phyloP scores from a whole-genome alignment of 257 asterid genomes.

The Ilex aquifolium region DNA sequence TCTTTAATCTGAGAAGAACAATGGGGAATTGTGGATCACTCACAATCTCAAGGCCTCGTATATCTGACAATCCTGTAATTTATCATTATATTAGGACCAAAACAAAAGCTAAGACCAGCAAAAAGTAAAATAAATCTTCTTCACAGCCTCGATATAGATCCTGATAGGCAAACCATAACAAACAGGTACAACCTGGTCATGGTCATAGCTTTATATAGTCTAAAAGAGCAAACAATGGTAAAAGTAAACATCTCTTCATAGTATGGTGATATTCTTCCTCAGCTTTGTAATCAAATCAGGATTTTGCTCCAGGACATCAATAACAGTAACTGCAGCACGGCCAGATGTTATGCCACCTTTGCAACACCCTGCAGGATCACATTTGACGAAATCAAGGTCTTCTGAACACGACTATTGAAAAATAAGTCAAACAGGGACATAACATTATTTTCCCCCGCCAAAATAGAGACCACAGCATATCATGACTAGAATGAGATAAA shows the following conservation, averaged over 20 bases:
- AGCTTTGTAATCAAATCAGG: conserved; percentile 63
- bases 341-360: too few relatives aligned
- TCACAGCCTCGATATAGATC: background rate
- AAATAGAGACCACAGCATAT: too few relatives aligned
- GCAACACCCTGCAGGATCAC: too few relatives aligned
- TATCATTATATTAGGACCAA: background rate
- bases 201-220: background rate
- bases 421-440: too few relatives aligned
- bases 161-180: background rate
- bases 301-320: conserved; percentile 68
- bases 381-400: too few relatives aligned
- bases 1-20: conserved; percentile 52
- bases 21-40: conserved; percentile 74
- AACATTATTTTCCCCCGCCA: too few relatives aligned
- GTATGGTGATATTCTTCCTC: conserved; percentile 40
- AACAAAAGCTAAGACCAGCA: background rate
- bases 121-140: too few relatives aligned
- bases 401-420: too few relatives aligned
- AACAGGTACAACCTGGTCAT: background rate
- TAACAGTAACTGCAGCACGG: conserved; percentile 83
- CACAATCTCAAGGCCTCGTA: conserved; percentile 51
- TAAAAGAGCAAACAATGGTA: background rate
- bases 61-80: conserved; percentile 52
- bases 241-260: conserved; percentile 42
- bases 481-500: too few relatives aligned